These are phyloP conservation scores for Eragrostis curvula DNA, from an alignment of 176 grass and related monocot genomes.

Conservation along the genomic window DNA sequence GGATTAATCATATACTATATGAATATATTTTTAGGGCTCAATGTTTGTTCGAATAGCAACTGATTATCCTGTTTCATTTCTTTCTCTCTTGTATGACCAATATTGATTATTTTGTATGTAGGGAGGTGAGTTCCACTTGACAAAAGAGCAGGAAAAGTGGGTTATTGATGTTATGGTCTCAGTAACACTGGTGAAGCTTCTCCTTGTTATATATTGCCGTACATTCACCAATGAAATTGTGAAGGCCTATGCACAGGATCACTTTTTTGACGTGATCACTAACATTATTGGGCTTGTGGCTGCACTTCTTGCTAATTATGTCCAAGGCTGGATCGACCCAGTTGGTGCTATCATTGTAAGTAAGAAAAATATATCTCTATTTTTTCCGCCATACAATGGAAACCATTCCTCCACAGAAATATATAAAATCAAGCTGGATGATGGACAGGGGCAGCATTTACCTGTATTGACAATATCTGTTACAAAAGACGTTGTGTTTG, in stretches of 20 bases:
- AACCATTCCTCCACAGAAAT: neutral
- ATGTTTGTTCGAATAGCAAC: neutral
- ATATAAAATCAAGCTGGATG: neutral
- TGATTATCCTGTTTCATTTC: neutral
- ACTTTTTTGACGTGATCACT: conserved; percentile 78
- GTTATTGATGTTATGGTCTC: conserved; percentile 66
- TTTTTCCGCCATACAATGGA: neutral
- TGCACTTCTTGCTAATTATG: conserved; percentile 65
- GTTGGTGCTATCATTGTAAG: conserved; percentile 79
- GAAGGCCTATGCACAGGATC: conserved; percentile 77
- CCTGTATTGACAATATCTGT: neutral
- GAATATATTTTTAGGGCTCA: neutral
- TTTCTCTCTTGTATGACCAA: neutral
- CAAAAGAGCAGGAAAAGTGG: conserved; percentile 72
- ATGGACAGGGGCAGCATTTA: neutral
- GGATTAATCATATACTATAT: neutral
- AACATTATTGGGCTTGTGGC: conserved; percentile 68
- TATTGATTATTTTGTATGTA: conserved; percentile 21
- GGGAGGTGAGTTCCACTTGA: conserved; percentile 67
- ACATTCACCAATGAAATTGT: conserved; percentile 78
- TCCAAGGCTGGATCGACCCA: conserved; percentile 59
- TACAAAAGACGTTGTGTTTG: neutral
- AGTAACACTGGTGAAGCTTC: conserved; percentile 73
- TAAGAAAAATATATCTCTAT: neutral
- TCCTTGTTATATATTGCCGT: conserved; percentile 59